These are phyloP conservation scores for Phanerochaete sordida DNA, from an alignment of 768 basidiomycete genomes.

Conservation along the genomic window DNA sequence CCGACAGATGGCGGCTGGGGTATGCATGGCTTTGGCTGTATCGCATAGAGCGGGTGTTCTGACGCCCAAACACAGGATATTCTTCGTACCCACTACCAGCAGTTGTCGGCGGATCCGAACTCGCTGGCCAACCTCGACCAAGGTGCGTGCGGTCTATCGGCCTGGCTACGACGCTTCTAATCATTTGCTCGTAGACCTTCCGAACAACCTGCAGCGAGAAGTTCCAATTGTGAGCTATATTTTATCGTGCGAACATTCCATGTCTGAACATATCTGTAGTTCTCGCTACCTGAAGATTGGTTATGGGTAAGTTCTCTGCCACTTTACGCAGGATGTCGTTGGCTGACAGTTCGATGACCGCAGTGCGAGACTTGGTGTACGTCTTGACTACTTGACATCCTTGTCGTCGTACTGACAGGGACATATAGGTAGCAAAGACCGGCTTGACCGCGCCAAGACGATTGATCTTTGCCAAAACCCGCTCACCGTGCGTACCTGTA, in stretches of 20 bases:
- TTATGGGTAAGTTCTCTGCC: constrained; percentile 73
- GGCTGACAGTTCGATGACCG: background rate
- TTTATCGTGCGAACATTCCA: background rate
- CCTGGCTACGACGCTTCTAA: background rate
- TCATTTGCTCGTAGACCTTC: constrained; percentile 59
- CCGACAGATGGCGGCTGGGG: constrained; percentile 73
- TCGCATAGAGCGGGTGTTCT: too few species aligned
- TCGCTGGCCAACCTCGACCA: constrained; percentile 95
- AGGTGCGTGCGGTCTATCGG: constrained; percentile 39
- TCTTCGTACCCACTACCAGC: constrained; percentile 88
- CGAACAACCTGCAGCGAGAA: constrained; percentile 89
- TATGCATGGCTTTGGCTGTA: too few species aligned
- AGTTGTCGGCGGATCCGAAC: constrained; percentile 89
- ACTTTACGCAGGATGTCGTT: background rate
- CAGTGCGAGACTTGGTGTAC: constrained; percentile 99
- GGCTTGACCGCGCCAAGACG: constrained; percentile 75
- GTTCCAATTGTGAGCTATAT: constrained; percentile 81
- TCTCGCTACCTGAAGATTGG: constrained; percentile 90
- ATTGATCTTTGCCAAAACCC: constrained; percentile 98
- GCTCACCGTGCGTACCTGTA: constrained; percentile 61
- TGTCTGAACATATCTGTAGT: constrained; percentile 38
- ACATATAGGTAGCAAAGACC: constrained; percentile 70
- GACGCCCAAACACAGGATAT: constrained; percentile 55
- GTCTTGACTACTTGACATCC: constrained; percentile 22
- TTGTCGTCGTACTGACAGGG: background rate